Evolutionary conservation across 352 stramenopile species (phyloP).

Genomic region (Globisporangium yorkense): DNA sequence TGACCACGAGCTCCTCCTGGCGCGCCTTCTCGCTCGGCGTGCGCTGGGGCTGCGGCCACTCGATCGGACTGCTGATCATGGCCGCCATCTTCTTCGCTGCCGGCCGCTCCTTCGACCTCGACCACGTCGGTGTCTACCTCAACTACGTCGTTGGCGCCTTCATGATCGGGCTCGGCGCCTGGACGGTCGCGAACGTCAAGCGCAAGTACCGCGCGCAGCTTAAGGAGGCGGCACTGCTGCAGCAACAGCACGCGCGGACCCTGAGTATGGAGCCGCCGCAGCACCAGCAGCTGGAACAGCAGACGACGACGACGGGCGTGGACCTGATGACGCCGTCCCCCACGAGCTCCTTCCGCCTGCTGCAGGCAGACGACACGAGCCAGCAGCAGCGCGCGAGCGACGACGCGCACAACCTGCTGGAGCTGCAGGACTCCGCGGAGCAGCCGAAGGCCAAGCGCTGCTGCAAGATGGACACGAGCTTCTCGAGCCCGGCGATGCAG

Average conservation of each 20-base stretch:
- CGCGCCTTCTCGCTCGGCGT: conserved; percentile 80
- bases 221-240: conserved; percentile 23
- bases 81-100: conserved; percentile 74
- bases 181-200: conserved; percentile 43
- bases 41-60: conserved; percentile 89
- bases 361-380: background rate
- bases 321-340: background rate
- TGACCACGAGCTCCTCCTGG: conserved; percentile 76
- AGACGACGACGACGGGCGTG: background rate
- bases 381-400: conserved; percentile 1
- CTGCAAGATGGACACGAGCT: background rate
- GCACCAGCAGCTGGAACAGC: background rate
- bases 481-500: conserved; percentile 1
- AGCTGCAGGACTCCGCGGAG: background rate
- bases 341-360: background rate
- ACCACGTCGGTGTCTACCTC: conserved; percentile 49
- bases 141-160: conserved; percentile 76
- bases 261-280: background rate
- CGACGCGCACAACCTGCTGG: background rate
- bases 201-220: conserved; percentile 42
- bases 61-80: conserved; percentile 84
- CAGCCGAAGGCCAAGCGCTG: background rate
- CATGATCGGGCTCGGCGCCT: conserved; percentile 69
- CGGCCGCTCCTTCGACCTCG: conserved; percentile 39
- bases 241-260: background rate